Percentiles rank a stretch among this genome's conserved stretches.
Conservation (phyloP, 192 early-diverging fungal species). For the Entomortierella parvispora region DNA sequence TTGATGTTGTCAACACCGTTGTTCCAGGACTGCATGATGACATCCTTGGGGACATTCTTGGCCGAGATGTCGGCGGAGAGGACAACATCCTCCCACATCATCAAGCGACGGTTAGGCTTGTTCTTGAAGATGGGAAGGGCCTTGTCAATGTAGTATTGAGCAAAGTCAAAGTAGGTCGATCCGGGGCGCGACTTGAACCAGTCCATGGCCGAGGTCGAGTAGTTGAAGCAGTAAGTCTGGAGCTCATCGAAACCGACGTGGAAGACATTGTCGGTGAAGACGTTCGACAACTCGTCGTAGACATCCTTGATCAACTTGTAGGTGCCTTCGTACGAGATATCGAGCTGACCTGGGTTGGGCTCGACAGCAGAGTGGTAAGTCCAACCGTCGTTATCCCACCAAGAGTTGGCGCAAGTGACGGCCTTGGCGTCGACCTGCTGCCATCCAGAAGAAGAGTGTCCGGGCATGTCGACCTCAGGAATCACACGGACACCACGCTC, state of each 20-base stretch:
- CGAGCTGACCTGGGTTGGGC: slow-evolving; percentile 87
- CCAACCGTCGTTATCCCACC: slow-evolving; percentile 70
- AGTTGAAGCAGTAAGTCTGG: slow-evolving; percentile 74
- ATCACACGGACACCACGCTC: slow-evolving; percentile 82
- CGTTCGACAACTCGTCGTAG: slow-evolving; percentile 63
- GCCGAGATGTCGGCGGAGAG: slow-evolving; percentile 42
- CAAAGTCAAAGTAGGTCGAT: slow-evolving; percentile 49
- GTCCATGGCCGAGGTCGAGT: slow-evolving; percentile 51
- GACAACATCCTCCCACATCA: slow-evolving; percentile 83
- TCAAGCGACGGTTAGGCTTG: slow-evolving; percentile 58
- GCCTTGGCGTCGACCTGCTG: slow-evolving; percentile 64
- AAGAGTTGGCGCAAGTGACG: slow-evolving; percentile 68
- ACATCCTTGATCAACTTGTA: slow-evolving; percentile 67
- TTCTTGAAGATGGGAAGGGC: slow-evolving; percentile 59
- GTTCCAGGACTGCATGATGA: slow-evolving; percentile 77
- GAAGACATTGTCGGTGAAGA: slow-evolving; percentile 73
- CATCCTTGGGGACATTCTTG: slow-evolving; percentile 62
- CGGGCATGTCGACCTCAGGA: slow-evolving; percentile 91
- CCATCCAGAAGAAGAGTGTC: slow-evolving; percentile 69
- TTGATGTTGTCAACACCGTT: slow-evolving; percentile 66
- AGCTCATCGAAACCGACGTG: slow-evolving; percentile 86
- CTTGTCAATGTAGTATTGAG: slow-evolving; percentile 63
- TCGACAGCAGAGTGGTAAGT: slow-evolving; percentile 65
- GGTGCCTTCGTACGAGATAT: slow-evolving; percentile 70
- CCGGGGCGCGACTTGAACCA: slow-evolving; percentile 50